Evolutionary conservation across 177 flowering plant species (phyloP).

Genomic region (Vitis hybrid): DNA sequence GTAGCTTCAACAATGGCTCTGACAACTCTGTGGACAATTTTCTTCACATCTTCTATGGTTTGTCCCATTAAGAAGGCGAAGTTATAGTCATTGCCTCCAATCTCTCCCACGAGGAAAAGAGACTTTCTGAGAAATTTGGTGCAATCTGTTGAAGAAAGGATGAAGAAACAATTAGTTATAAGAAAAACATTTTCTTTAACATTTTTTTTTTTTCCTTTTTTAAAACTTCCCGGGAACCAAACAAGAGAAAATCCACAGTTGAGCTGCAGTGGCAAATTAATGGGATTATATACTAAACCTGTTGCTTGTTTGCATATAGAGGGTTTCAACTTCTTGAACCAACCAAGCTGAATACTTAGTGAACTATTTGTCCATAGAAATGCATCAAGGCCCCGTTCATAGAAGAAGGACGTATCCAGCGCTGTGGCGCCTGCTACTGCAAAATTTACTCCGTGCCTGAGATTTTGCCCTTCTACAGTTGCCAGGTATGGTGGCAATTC

Average conservation of each 20-base stretch:
- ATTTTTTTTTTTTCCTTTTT: too few relatives aligned
- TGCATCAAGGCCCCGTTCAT: not conserved
- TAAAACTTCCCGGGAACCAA: too few relatives aligned
- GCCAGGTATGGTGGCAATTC: constrained; percentile 15
- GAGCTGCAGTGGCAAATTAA: too few relatives aligned
- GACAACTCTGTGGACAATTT: constrained; percentile 24
- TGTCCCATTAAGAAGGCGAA: constrained; percentile 18
- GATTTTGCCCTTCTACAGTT: not conserved
- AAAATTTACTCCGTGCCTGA: constrained; percentile 20
- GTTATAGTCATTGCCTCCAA: constrained; percentile 45
- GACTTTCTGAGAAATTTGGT: constrained; percentile 1
- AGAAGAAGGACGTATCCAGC: constrained; percentile 16
- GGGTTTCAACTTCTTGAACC: constrained; percentile 20
- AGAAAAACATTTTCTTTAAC: too few relatives aligned
- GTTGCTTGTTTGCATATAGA: not conserved
- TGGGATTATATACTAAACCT: too few relatives aligned
- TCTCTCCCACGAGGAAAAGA: constrained; percentile 42
- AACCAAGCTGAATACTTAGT: constrained; percentile 18
- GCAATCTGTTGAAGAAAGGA: constrained; percentile 16
- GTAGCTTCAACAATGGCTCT: constrained; percentile 20
- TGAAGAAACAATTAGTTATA: too few relatives aligned
- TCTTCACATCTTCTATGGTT: constrained; percentile 10
- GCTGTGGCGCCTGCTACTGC: constrained; percentile 32
- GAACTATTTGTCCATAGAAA: constrained; percentile 17
- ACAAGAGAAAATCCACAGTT: too few relatives aligned